These are phyloP conservation scores for Cryptosporidium tyzzeri DNA, from an alignment of 169 alveolate genomes.

Conservation along the genomic window DNA sequence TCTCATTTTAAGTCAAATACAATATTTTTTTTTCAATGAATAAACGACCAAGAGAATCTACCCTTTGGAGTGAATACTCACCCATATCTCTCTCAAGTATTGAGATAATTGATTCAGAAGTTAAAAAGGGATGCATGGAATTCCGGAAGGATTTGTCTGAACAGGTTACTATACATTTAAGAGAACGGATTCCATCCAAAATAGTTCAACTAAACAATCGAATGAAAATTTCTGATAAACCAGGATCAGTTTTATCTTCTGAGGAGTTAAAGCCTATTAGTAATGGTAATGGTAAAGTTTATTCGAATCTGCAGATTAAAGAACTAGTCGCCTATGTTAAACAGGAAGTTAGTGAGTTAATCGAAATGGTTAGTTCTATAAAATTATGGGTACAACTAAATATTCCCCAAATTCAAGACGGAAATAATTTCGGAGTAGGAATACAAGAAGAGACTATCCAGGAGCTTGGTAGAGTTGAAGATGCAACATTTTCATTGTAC, in stretches of 20 bases:
- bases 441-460: slow-evolving; percentile 92
- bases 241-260: slow-evolving; percentile 34
- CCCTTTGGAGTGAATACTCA: slow-evolving; percentile 55
- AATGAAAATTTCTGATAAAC: slow-evolving; percentile 80
- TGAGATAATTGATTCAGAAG: slow-evolving; percentile 84
- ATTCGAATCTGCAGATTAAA: slow-evolving; percentile 86
- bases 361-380: slow-evolving; percentile 84
- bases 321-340: slow-evolving; percentile 84
- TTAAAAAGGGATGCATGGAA: slow-evolving; percentile 84
- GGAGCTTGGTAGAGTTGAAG: slow-evolving; percentile 90
- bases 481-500: slow-evolving; percentile 87
- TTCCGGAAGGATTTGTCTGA: slow-evolving; percentile 86
- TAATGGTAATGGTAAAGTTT: slow-evolving; percentile 71
- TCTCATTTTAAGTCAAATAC: background rate
- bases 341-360: slow-evolving; percentile 88
- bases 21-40: slow-evolving; percentile 7
- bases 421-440: slow-evolving; percentile 92
- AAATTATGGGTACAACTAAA: slow-evolving; percentile 90
- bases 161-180: slow-evolving; percentile 84
- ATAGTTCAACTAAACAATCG: slow-evolving; percentile 85
- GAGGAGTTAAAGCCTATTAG: slow-evolving; percentile 4
- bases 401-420: slow-evolving; percentile 91
- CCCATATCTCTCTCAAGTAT: slow-evolving; percentile 75
- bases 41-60: slow-evolving; percentile 51
- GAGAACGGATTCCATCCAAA: slow-evolving; percentile 88